Evolutionary conservation across 441 rosid genomes (phyloP).

Genomic region (Arabidopsis lyrata): DNA sequence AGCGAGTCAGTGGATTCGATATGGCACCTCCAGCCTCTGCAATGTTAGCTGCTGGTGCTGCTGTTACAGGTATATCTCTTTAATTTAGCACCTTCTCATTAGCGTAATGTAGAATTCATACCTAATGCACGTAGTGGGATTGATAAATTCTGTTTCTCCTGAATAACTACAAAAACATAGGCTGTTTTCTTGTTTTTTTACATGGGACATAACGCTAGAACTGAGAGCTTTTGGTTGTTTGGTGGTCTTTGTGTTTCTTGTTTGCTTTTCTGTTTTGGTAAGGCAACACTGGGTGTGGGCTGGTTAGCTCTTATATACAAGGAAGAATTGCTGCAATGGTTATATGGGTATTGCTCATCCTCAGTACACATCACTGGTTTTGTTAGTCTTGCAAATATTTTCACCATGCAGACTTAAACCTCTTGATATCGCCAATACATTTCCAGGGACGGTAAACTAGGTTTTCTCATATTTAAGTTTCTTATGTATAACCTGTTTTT

Average conservation of each 20-base stretch:
- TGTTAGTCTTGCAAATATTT: conserved; percentile 62
- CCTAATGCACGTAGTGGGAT: conserved; percentile 63
- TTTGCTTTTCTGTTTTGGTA: conserved; percentile 81
- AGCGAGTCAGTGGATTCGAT: conserved; percentile 95
- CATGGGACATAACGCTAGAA: conserved; percentile 65
- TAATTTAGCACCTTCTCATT: background rate
- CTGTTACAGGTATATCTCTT: conserved; percentile 64
- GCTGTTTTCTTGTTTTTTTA: conserved; percentile 49
- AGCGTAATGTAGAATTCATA: conserved; percentile 66
- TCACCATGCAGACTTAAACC: conserved; percentile 33
- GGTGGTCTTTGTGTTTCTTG: conserved; percentile 77
- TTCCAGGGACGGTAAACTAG: conserved; percentile 32
- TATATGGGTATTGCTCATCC: conserved; percentile 89
- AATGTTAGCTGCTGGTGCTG: conserved; percentile 65
- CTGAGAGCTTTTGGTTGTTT: conserved; percentile 80
- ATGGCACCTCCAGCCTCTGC: conserved; percentile 96
- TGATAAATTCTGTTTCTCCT: conserved; percentile 61
- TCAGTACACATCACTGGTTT: conserved; percentile 78
- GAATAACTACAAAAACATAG: conserved; percentile 41
- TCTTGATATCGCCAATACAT: conserved; percentile 32
- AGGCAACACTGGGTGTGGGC: conserved; percentile 95
- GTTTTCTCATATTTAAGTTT: conserved; percentile 28
- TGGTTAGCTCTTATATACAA: conserved; percentile 88
- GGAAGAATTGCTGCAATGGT: conserved; percentile 79
- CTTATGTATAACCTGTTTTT: conserved; percentile 42